phyloP scores from a whole-genome alignment of 192 early-diverging fungal genomes.

The Gonapodya prolifera region DNA sequence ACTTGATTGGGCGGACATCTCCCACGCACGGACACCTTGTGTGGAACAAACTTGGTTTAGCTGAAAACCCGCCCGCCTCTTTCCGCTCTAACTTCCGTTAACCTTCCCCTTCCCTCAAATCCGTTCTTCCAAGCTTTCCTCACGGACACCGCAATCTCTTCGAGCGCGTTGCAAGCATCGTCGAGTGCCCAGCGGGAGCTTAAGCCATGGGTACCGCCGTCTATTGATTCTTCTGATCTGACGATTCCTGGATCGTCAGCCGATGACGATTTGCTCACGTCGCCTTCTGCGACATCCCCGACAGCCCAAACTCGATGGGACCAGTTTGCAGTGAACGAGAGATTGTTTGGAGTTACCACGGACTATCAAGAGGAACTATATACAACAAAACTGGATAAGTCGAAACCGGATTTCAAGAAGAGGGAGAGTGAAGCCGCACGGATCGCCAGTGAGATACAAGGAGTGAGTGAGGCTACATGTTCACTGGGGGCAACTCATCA shows the following conservation, averaged over 20 bases:
- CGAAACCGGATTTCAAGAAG: slow-evolving; percentile 68
- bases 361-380: slow-evolving; percentile 96
- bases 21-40: too few relatives aligned
- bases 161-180: slow-evolving; percentile 27
- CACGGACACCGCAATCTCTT: slow-evolving; percentile 74
- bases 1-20: too few relatives aligned
- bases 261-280: slow-evolving; percentile 23
- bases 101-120: not conserved
- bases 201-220: slow-evolving; percentile 60
- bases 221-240: not conserved
- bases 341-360: slow-evolving; percentile 85
- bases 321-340: slow-evolving; percentile 90
- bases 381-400: slow-evolving; percentile 82
- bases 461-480: slow-evolving; percentile 20
- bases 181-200: slow-evolving; percentile 63
- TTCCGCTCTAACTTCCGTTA: not conserved
- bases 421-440: slow-evolving; percentile 77
- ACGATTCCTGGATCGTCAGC: slow-evolving; percentile 28
- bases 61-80: too few relatives aligned
- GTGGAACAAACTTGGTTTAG: too few relatives aligned
- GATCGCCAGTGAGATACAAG: slow-evolving; percentile 83
- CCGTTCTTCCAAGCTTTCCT: slow-evolving; percentile 35
- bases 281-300: slow-evolving; percentile 8
- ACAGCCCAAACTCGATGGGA: slow-evolving; percentile 54
- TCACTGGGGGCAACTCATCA: slow-evolving; percentile 2